Evolutionary conservation across 169 alveolate species (phyloP).

Genomic region (Cryptosporidium sp.): DNA sequence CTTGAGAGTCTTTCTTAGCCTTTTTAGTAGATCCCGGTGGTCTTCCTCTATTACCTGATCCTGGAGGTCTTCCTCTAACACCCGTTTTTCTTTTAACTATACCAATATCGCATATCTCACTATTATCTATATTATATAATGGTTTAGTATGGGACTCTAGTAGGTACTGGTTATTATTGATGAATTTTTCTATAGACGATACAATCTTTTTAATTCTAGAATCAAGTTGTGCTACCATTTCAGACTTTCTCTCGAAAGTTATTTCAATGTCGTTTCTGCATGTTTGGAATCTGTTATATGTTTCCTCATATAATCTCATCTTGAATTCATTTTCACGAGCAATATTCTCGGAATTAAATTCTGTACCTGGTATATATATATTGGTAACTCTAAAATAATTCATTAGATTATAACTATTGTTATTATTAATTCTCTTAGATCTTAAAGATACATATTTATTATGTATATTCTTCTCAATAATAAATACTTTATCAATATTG

Average conservation of each 20-base stretch:
- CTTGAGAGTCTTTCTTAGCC: background rate
- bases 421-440: background rate
- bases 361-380: slow-evolving; percentile 12
- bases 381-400: background rate
- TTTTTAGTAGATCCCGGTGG: slow-evolving; percentile 66
- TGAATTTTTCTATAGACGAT: slow-evolving; percentile 30
- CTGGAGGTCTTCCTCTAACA: slow-evolving; percentile 72
- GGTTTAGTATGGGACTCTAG: slow-evolving; percentile 46
- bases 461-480: background rate
- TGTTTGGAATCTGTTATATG: slow-evolving; percentile 15
- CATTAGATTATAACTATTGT: background rate
- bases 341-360: background rate
- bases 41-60: slow-evolving; percentile 51
- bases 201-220: background rate
- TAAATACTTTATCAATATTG: background rate
- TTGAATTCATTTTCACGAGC: background rate
- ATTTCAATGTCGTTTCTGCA: slow-evolving; percentile 57
- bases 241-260: slow-evolving; percentile 39
- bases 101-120: slow-evolving; percentile 35
- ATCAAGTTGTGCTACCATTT: slow-evolving; percentile 1
- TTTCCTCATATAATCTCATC: slow-evolving; percentile 17
- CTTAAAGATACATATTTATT: background rate
- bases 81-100: slow-evolving; percentile 24
- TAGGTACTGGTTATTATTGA: slow-evolving; percentile 7
- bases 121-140: slow-evolving; percentile 25